These are phyloP conservation scores for Linanthus parryae DNA, from an alignment of 148 eudicot genomes.

Conservation along the genomic window DNA sequence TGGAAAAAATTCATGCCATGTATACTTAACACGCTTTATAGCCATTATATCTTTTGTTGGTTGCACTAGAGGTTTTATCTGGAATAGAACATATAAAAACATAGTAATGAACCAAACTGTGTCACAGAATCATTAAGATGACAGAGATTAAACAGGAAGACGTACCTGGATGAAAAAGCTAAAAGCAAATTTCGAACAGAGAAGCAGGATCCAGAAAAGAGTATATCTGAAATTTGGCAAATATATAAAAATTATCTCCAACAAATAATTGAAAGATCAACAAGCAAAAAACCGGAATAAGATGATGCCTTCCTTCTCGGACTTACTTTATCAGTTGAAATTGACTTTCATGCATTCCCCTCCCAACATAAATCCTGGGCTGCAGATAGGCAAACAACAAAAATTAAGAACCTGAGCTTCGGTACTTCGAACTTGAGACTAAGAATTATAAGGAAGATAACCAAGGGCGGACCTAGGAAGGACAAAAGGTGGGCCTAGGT, in stretches of 20 bases:
- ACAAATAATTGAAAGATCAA: too few species aligned
- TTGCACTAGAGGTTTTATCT: constrained; percentile 82
- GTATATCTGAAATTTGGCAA: constrained; percentile 61
- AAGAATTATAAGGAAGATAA: too few species aligned
- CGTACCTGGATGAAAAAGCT: constrained; percentile 74
- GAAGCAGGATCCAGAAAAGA: constrained; percentile 75
- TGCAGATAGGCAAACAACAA: constrained; percentile 32
- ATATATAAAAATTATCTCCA: too few species aligned
- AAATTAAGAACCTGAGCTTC: constrained; percentile 9
- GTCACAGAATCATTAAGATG: constrained; percentile 8
- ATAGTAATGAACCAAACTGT: constrained; percentile 5
- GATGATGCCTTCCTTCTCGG: too few species aligned
- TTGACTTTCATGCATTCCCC: constrained; percentile 99
- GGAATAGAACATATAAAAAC: constrained; percentile 10
- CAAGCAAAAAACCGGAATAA: too few species aligned
- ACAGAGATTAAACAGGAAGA: not conserved
- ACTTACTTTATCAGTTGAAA: constrained; percentile 86
- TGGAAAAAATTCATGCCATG: constrained; percentile 96
- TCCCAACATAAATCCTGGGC: constrained; percentile 92
- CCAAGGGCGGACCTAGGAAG: too few species aligned
- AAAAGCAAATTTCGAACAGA: constrained; percentile 71
- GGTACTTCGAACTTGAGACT: too few species aligned
- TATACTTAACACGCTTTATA: constrained; percentile 42
- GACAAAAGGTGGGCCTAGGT: too few species aligned
- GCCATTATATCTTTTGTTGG: constrained; percentile 77